phyloP scores from a whole-genome alignment of 116 monocot genomes.

The Papilionanthe hybrid region DNA sequence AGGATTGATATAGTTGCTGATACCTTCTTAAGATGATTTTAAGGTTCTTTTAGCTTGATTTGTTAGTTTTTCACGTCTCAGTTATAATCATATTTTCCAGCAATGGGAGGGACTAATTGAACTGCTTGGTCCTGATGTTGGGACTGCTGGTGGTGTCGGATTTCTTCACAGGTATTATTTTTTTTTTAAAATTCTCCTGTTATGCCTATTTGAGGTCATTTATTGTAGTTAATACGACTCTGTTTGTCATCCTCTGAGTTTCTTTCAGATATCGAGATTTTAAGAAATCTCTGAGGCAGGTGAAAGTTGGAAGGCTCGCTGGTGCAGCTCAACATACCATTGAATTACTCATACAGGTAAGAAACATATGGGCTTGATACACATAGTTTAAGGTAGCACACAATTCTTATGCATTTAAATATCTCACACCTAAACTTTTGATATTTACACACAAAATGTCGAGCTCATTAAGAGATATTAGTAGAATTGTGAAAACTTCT shows the following conservation, averaged over 20 bases:
- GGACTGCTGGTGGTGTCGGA: conserved; percentile 77
- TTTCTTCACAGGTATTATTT: conserved; percentile 86
- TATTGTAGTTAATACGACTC: background rate
- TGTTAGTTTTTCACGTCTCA: background rate
- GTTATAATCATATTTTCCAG: conserved; percentile 24
- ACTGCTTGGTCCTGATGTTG: conserved; percentile 77
- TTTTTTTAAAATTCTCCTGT: background rate
- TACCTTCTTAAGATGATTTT: background rate
- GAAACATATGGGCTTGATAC: background rate
- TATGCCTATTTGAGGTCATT: background rate
- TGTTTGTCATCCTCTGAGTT: background rate
- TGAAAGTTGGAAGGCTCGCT: conserved; percentile 29
- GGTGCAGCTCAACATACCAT: conserved; percentile 50
- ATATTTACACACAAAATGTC: too few relatives aligned
- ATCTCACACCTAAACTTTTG: too few relatives aligned
- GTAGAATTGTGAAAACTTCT: too few relatives aligned
- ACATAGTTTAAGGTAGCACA: too few relatives aligned
- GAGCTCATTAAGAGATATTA: too few relatives aligned
- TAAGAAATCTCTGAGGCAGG: conserved; percentile 63
- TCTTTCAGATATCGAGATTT: conserved; percentile 84
- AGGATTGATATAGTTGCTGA: background rate
- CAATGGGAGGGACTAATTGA: conserved; percentile 99
- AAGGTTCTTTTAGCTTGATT: background rate
- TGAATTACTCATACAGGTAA: conserved; percentile 65
- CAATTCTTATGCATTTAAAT: too few relatives aligned